A percentile compares a stretch with the other conserved stretches of the same genome.
Evolutionary conservation across 306 rosid genomes (phyloP).

Genomic region (Casuarina cunninghamiana): DNA sequence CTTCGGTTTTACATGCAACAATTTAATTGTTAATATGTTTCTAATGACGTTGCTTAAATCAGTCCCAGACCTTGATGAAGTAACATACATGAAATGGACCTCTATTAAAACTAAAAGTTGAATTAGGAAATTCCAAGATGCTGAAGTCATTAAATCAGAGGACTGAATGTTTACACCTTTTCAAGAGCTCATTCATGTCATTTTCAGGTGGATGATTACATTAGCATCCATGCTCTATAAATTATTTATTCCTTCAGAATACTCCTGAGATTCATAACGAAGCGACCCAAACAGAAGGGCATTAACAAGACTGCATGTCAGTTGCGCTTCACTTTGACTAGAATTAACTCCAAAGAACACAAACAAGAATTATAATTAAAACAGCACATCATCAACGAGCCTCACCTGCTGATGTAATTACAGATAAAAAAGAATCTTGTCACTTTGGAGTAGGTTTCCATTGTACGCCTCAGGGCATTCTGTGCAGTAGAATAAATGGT

Average conservation of each 20-base stretch:
- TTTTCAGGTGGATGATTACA: background rate
- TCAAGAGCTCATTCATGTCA: background rate
- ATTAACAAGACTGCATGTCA: background rate
- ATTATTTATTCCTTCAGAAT: background rate
- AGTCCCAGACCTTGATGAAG: background rate
- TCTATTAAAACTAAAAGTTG: background rate
- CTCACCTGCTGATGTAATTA: slow-evolving; percentile 92
- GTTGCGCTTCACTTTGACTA: background rate
- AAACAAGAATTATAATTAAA: background rate
- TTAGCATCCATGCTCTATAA: background rate
- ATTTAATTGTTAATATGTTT: background rate
- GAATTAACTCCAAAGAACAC: background rate
- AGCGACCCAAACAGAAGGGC: background rate
- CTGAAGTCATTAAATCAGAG: background rate
- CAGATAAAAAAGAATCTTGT: slow-evolving; percentile 94
- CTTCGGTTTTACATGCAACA: background rate
- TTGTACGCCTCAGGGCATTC: slow-evolving; percentile 94
- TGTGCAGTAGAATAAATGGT: slow-evolving; percentile 33
- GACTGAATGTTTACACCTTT: background rate
- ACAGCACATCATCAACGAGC: background rate
- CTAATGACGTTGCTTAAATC: background rate
- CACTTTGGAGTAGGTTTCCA: slow-evolving; percentile 94
- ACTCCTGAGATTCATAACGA: background rate
- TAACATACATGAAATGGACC: background rate
- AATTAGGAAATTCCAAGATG: background rate